Conservation (phyloP, 805 yeast species). For the Wickerhamomyces canadensis region DNA sequence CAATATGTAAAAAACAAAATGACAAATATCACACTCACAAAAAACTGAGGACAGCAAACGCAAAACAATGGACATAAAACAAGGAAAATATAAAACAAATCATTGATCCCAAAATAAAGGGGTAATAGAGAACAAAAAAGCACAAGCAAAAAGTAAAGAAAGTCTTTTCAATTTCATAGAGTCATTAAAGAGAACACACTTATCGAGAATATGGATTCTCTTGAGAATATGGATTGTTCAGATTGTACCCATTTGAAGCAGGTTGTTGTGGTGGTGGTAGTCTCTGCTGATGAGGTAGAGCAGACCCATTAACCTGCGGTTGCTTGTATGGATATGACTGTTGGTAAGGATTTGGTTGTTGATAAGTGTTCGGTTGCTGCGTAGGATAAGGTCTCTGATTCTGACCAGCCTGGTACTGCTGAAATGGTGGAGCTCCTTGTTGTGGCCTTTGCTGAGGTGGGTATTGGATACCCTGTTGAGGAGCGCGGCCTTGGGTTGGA, state of each 20-base stretch:
- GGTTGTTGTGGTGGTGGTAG: constrained; percentile 1
- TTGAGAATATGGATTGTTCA: constrained; percentile 3
- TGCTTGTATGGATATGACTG: constrained; percentile 4
- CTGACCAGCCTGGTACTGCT: constrained; percentile 2
- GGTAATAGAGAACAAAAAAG: no score
- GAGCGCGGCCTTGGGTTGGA: constrained; percentile 6
- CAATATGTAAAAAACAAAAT: no score
- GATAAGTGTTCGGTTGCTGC: constrained; percentile 6
- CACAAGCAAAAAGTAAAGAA: no score
- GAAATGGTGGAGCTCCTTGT: no score
- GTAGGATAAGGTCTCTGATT: constrained; percentile 1
- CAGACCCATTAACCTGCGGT: constrained; percentile 4
- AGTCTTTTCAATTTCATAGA: no score
- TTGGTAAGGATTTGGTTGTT: constrained; percentile 7
- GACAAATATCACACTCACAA: no score
- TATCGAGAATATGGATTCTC: constrained; percentile 14
- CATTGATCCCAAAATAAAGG: no score
- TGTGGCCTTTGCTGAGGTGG: constrained; percentile 6
- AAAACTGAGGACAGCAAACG: no score
- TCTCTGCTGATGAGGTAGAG: constrained; percentile 9
- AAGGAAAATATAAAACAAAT: no score
- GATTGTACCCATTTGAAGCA: background rate
- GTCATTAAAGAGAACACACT: background rate
- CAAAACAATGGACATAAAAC: no score
- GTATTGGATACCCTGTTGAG: constrained; percentile 1